phyloP scores from a whole-genome alignment of 306 rosid species.

The Vigna mungo region DNA sequence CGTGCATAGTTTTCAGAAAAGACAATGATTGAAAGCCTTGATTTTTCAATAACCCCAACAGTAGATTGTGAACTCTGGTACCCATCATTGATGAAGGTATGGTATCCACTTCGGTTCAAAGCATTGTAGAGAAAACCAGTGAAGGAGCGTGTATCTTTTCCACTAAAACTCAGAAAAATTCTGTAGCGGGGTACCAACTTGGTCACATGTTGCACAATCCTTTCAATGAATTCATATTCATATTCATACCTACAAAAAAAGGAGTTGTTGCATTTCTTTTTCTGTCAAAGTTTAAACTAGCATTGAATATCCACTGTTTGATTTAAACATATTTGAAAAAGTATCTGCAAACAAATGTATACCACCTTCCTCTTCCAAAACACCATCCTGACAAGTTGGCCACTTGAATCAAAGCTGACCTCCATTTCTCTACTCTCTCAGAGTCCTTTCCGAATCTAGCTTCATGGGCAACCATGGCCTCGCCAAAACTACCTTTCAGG shows the following conservation, averaged over 20 bases:
- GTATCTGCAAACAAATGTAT: no score
- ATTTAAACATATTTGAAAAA: no score
- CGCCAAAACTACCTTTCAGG: no score
- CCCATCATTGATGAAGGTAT: background rate
- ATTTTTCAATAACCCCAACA: background rate
- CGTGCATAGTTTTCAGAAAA: constrained; percentile 23
- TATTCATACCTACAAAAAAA: constrained; percentile 28
- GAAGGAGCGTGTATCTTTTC: background rate
- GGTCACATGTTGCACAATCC: background rate
- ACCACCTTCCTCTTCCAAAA: no score
- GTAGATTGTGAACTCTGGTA: background rate
- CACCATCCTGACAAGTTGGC: no score
- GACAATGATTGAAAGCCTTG: constrained; percentile 37
- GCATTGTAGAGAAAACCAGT: background rate
- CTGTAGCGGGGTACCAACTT: background rate
- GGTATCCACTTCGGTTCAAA: constrained; percentile 4
- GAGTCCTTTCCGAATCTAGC: no score
- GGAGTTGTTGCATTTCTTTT: background rate
- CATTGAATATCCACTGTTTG: no score
- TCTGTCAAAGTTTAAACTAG: no score
- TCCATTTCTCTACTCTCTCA: no score
- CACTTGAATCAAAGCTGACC: no score
- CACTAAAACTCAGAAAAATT: background rate
- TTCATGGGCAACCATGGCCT: no score
- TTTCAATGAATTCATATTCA: constrained; percentile 18